Base-by-base conservation (phyloP, 2,329 filamentous ascomycete genomes). In the Penicillium hordei region DNA sequence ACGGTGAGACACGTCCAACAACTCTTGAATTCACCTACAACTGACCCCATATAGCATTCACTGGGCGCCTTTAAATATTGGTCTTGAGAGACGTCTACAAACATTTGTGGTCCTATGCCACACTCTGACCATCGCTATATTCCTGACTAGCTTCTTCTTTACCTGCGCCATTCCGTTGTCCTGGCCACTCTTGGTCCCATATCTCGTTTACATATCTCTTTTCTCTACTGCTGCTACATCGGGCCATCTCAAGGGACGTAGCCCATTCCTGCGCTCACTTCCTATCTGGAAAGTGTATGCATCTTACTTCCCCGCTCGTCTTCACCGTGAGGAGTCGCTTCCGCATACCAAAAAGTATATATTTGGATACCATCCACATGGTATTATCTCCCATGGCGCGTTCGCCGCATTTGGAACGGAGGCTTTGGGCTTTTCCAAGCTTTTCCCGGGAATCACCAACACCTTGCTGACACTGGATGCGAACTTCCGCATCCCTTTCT, bases 361-460 rank as follows among this genome's bases (percentile, higher is more conserved):
- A 62, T 92, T 99, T 68, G 93, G 93, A 44, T 97, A 97, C 74
- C 94, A 97, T 69, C 94, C 94, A 0, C 94, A 99, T 71, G 93
- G 94, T 25, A 97, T 99, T 74, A 97, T 99, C 69, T 94, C 90
- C 5, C 91, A 97, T 68, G 94, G 93, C n/a, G 93, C 93, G 0
- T 97, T 93, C 78, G 90, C 87, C 5, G 90, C 93, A 5, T 97
- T 97, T 70, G 90, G 83, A 4, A 97, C 93, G 0, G 93, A 97
- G 67, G 91, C 91, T 0, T 82, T 97, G 0, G 91, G 91, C 0
- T 97, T 97, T 74, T 83, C 85, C 0, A 86, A 90, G 55, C 85
- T 96, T 60, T 99, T 97, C 68, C 94, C 94, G 0, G 93, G 92
- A 59, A 96, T 99, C 74, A 96, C 90, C 45, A 97, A 97, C 76